These are phyloP conservation scores for Sicyos baderoa DNA, from an alignment of 306 rosid species.

Conservation along the genomic window DNA sequence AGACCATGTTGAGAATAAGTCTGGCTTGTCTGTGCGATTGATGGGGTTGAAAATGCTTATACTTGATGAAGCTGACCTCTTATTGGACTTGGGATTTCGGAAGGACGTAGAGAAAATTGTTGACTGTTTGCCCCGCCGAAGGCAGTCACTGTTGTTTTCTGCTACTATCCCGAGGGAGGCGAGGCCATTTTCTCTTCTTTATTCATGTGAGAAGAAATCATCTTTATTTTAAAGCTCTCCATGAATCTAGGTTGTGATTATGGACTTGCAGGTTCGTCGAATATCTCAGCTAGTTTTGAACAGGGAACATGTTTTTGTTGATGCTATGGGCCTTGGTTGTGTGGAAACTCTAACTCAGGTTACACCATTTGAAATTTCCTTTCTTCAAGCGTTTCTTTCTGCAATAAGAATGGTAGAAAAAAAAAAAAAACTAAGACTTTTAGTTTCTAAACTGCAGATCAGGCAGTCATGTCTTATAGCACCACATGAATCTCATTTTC, in stretches of 20 bases:
- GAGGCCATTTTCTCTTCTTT: constrained; percentile 21
- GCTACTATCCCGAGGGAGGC: constrained; percentile 96
- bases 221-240: neutral
- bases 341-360: constrained; percentile 75
- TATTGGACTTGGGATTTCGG: constrained; percentile 85
- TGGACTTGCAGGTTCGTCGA: constrained; percentile 63
- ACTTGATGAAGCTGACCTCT: constrained; percentile 90
- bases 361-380: neutral
- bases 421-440: neutral
- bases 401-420: neutral
- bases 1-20: constrained; percentile 75
- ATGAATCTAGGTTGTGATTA: constrained; percentile 13
- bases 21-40: constrained; percentile 59
- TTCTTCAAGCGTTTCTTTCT: neutral
- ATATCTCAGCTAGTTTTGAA: constrained; percentile 87
- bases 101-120: constrained; percentile 81
- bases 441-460: constrained; percentile 43
- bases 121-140: constrained; percentile 85
- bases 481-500: constrained; percentile 71
- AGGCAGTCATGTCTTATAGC: constrained; percentile 63
- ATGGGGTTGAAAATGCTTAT: constrained; percentile 85
- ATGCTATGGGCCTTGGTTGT: constrained; percentile 75
- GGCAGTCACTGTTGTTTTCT: constrained; percentile 79
- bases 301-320: constrained; percentile 71
- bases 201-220: neutral